Percentiles rank a stretch among this genome's conserved stretches.
phyloP scores from a whole-genome alignment of 805 yeast species.

The Lipomyces orientalis region DNA sequence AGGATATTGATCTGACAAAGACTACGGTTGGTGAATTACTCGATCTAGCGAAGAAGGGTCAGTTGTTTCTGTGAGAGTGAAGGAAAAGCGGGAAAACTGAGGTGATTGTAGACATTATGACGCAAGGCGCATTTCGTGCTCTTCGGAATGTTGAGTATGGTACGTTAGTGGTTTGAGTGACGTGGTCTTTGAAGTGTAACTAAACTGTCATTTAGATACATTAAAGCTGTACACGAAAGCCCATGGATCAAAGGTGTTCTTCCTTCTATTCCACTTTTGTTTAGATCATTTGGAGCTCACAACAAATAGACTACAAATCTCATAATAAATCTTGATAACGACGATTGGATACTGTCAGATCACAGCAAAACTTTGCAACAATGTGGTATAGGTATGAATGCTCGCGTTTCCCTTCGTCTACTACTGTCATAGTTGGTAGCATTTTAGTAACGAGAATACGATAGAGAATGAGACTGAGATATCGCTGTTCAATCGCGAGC shows the following conservation, averaged over 20 bases:
- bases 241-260: conserved; percentile 76
- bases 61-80: neutral
- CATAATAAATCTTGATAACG: conserved; percentile 86
- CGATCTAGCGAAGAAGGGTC: conserved; percentile 52
- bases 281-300: neutral
- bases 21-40: conserved; percentile 71
- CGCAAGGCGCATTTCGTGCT: conserved; percentile 77
- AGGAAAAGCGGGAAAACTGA: conserved; percentile 10
- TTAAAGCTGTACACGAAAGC: conserved; percentile 91
- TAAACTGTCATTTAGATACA: conserved; percentile 21
- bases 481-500: conserved; percentile 73
- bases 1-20: conserved; percentile 69
- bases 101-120: conserved; percentile 47
- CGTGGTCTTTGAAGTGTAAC: neutral
- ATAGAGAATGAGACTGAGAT: conserved; percentile 89
- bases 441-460: neutral
- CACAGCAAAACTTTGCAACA: conserved; percentile 53
- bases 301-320: conserved; percentile 70
- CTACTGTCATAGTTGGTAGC: conserved; percentile 46
- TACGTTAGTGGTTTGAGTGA: conserved; percentile 8
- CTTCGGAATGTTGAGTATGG: conserved; percentile 66
- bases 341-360: conserved; percentile 68
- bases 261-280: neutral
- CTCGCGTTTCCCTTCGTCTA: too few relatives aligned
- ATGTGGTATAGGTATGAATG: conserved; percentile 52